These are phyloP conservation scores for Venturia aucupariae DNA, from an alignment of 2,329 filamentous ascomycete genomes.

Conservation along the genomic window DNA sequence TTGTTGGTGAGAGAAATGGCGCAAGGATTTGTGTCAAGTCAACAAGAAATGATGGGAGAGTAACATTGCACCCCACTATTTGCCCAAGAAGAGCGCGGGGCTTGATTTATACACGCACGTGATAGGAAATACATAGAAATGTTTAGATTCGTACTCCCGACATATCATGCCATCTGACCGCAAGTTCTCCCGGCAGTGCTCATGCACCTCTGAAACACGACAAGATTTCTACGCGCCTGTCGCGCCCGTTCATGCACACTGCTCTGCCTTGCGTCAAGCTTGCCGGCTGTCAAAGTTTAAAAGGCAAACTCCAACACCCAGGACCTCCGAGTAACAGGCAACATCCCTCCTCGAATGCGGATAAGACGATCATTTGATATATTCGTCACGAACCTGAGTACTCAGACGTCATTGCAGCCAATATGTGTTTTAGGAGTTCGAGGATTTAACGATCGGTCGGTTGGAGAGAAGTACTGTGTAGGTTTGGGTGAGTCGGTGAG, in stretches of 20 bases:
- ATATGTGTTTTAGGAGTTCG: neutral
- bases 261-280: neutral
- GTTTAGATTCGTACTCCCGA: no score
- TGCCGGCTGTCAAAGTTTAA: neutral
- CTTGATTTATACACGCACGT: no score
- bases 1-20: conserved; percentile 3
- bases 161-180: neutral
- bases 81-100: no score
- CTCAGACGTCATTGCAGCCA: neutral
- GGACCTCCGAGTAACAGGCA: neutral
- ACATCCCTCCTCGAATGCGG: neutral
- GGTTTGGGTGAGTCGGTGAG: no score
- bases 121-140: no score
- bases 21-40: conserved; percentile 2
- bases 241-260: conserved; percentile 1
- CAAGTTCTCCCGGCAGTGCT: neutral
- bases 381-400: neutral
- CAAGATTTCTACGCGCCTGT: neutral
- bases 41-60: conserved; percentile 3
- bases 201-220: neutral
- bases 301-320: neutral
- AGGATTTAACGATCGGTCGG: neutral
- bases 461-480: neutral
- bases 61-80: neutral
- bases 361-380: neutral